These are phyloP conservation scores for Miamiensis avidus DNA, from an alignment of 169 alveolate species.

Conservation along the genomic window DNA sequence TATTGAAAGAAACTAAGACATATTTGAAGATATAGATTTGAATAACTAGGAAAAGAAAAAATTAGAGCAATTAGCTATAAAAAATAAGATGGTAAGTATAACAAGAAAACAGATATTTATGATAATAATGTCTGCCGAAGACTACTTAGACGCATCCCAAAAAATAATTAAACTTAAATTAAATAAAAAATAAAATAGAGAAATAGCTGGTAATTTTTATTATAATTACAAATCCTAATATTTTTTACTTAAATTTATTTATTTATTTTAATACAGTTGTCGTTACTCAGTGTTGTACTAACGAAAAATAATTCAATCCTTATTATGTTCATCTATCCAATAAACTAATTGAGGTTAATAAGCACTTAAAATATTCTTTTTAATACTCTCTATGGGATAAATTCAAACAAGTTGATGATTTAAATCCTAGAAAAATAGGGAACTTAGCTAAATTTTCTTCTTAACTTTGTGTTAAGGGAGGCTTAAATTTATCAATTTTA, in stretches of 20 bases:
- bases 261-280: not conserved
- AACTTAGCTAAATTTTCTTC: conserved; percentile 25
- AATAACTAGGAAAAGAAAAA: conserved; percentile 11
- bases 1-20: not conserved
- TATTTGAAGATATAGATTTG: not conserved
- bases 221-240: not conserved
- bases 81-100: conserved; percentile 6
- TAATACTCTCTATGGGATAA: conserved; percentile 31
- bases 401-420: conserved; percentile 19
- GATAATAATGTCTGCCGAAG: conserved; percentile 24
- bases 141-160: conserved; percentile 15
- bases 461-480: not conserved
- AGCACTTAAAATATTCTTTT: conserved; percentile 9
- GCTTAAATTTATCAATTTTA: conserved; percentile 13
- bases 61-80: conserved; percentile 18
- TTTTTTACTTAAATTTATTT: no score
- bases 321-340: conserved; percentile 19
- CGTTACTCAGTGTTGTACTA: not conserved
- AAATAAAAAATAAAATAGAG: conserved; percentile 9
- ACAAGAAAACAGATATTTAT: conserved; percentile 20
- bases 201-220: conserved; percentile 3
- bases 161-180: conserved; percentile 15
- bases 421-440: conserved; percentile 10
- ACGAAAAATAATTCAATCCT: conserved; percentile 9
- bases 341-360: conserved; percentile 11